Base-by-base conservation (phyloP, 176 grass and related monocot genomes). In the Urochloa ruziziensis region DNA sequence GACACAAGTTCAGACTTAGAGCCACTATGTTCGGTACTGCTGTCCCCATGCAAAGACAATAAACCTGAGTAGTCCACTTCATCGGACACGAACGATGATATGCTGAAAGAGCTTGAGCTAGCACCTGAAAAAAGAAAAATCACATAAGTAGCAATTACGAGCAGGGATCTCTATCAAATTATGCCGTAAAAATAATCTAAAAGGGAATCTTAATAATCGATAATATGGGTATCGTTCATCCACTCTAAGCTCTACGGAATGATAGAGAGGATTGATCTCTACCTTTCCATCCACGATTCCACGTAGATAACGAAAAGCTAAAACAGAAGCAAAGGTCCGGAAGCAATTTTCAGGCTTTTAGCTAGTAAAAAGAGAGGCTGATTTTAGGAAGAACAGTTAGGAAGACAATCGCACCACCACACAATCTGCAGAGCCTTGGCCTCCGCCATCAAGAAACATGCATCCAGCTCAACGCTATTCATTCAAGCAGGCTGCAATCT, bases 1-100 rank as follows among this genome's bases (percentile, higher is more conserved):
- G 27, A 62, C 37, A 78, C 57, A 44, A 78, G 57, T 46, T 78
- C 40, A 33, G 75, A 78, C 75, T 42, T 63, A 23, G 58, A 78
- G 18, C 40, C 40, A 64, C 28, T 48, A 44, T 15, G 17, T 19
- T 79, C 59, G 3, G 59, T 34, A 34, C 59, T 79, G 56, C 40
- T 79, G 15, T 48, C 40, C 40, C 60, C 76, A 33, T 8, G 58
- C 59, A 15, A 48, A 9, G 5, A 48, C 58, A 63, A 63, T 19
- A 63, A 33, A n/a, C 34, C 76, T 16, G 36, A 79, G 19, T 64
- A 64, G 76, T 79, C 40, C 11, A 79, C 12, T 63, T 64, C 76
- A n/a, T 79, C 76, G 0, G 59, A 48, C 40, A 32, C 0, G 10
- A 48, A 64, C 46, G 76, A 48, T 79, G 75, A 63, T 78, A 29